These are phyloP conservation scores for Didymosphaeria variabile DNA, from an alignment of 2,329 filamentous ascomycete genomes.

Conservation along the genomic window DNA sequence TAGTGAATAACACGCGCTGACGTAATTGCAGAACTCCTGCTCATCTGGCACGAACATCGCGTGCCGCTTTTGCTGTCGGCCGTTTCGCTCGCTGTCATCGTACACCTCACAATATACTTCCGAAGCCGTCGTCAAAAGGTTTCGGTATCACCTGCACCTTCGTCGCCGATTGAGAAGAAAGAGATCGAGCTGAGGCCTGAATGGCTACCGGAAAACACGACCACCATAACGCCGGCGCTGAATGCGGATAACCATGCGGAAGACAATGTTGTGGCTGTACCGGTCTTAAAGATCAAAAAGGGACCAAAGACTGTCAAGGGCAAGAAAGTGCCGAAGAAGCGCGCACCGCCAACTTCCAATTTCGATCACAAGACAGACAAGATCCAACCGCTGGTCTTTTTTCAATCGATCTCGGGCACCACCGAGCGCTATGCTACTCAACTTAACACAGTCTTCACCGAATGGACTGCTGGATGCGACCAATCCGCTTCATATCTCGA, in stretches of 20 bases:
- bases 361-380: constrained; percentile 50
- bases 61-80: constrained; percentile 44
- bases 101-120: constrained; percentile 40
- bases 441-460: constrained; percentile 66
- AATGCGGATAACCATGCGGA: constrained; percentile 43
- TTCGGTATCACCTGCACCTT: constrained; percentile 40
- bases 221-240: constrained; percentile 27
- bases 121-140: constrained; percentile 40
- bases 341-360: constrained; percentile 23
- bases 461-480: constrained; percentile 46
- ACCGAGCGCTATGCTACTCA: constrained; percentile 77
- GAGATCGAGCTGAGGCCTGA: constrained; percentile 41
- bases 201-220: constrained; percentile 48
- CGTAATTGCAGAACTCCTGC: constrained; percentile 40
- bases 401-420: constrained; percentile 84
- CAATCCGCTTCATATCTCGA: constrained; percentile 56
- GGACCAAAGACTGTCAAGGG: constrained; percentile 52
- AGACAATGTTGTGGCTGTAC: constrained; percentile 31
- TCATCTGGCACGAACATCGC: constrained; percentile 49
- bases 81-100: constrained; percentile 38
- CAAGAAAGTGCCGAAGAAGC: constrained; percentile 38
- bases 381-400: constrained; percentile 83
- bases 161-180: constrained; percentile 45
- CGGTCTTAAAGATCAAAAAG: constrained; percentile 37
- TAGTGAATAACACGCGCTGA: neutral